Evolutionary conservation across 768 basidiomycete genomes (phyloP), one percentile per base, ranked within the genome.

Genomic region (Tylopilus plumbeoviolaceoides): DNA sequence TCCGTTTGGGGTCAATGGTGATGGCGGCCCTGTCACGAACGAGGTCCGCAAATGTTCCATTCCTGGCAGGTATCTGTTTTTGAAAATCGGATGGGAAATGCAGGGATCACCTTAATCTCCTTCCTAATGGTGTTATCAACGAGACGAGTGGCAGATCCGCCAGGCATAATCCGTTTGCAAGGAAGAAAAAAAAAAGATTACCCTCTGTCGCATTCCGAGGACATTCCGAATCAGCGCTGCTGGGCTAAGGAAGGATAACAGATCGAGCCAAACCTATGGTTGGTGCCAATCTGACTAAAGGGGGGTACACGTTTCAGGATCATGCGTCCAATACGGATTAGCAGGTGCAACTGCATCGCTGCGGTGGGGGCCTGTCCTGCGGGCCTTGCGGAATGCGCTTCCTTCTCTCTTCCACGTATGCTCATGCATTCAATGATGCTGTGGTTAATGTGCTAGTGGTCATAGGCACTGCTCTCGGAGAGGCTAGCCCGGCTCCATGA

Each of bases 61-160:
- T 60, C 51, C 48, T 12, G 53, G 51, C 47, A 51, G 39, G 36
- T 40, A 53, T 48, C 50, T 58, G 47, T 36, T 56, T 59, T 59
- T 54, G 53, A 38, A 56, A 54, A 56, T 60, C 44, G 35, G 40
- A 44, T 54, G 55, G 30, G 54, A 57, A 56, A 59, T 30, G 45
- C 31, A 48, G 46, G 53, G 33, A 49, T 62, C 46, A 48, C 33
- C 33, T 43, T 23, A 35, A 51, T 36, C 47, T 47, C 56, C 23
- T 63, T 62, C 62, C 54, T 50, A 48, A 56, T 55, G 57, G 55
- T 51, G 51, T 61, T 65, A 63, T 58, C 55, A 44, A 28, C 57
- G 47, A 40, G 38, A 53, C 44, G n/a, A 54, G 45, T 44, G 50
- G 45, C 55, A 53, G 54, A 51, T 60, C 41, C 52, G 36, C 53